Evolutionary conservation across 2,329 filamentous ascomycete species (phyloP), one percentile per base, ranked within the genome.

Genomic region (Aspergillus bombycis): DNA sequence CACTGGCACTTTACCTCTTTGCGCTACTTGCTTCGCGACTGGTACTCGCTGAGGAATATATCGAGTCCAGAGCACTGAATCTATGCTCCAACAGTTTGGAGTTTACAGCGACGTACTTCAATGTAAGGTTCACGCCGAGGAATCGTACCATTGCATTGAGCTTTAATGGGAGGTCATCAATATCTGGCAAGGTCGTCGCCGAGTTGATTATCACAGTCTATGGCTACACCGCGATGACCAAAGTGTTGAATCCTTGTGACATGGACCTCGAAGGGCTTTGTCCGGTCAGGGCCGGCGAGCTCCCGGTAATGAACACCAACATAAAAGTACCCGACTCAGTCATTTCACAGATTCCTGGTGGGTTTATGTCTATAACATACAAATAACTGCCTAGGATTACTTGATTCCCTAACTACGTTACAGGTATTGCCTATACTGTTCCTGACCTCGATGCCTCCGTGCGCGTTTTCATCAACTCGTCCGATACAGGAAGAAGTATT

Each of bases 361-460:
- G 67, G 80, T 73, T 26, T 34, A 16, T 26, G 1, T 16, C 43
- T 19, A 5, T 21, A 2, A 3, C 11, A 16, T n/a, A 21, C 14
- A 34, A 23, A 16, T 28, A 2, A 14, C 3, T n/a, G 61, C 10
- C 11, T n/a, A 55, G n/a, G 11, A 11, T 30, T 34, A 6, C 12
- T 23, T 14, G 1, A 38, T 38, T 7, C 11, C 14, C 52, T 38
- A 55, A 55, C n/a, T 19, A 9, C 11, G 11, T 2, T 58, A 60
- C 67, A 85, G 84, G 87, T 58, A 94, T 97, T 74, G 91, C 92
- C 58, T 97, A 95, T 80, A 90, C 86, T 55, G 91, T 97, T 46
- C 94, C 94, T 55, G 94, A 97, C 83, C 84, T 97, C 58, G 94
- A 97, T 78, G 93, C 93, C 65, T 89, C 88, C 58, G 91, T 96